These are phyloP conservation scores for Pseudogymnoascus pannorum DNA, from an alignment of 2,329 filamentous ascomycete genomes.

Conservation along the genomic window DNA sequence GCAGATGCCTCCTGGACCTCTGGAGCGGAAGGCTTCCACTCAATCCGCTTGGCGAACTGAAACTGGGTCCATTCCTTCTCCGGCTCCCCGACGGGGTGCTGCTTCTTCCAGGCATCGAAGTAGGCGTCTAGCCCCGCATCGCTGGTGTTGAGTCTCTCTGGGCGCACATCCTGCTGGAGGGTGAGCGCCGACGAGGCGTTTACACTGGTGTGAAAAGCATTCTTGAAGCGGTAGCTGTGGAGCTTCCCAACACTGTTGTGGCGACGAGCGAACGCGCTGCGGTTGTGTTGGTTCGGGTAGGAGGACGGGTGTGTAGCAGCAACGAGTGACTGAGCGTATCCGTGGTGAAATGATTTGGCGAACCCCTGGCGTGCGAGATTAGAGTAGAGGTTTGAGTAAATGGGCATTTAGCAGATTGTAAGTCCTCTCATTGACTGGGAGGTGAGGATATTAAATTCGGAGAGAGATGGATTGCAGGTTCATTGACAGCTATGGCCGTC, in stretches of 20 bases:
- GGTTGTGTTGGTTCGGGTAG: slow-evolving; percentile 64
- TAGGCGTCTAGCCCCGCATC: slow-evolving; percentile 78
- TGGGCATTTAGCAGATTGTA: slow-evolving; percentile 80
- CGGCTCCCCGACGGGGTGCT: slow-evolving; percentile 57
- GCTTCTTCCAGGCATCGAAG: slow-evolving; percentile 81
- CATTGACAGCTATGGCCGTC: slow-evolving; percentile 90
- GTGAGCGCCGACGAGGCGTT: slow-evolving; percentile 33
- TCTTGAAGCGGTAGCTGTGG: slow-evolving; percentile 60
- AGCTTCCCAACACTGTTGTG: slow-evolving; percentile 43
- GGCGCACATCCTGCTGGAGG: slow-evolving; percentile 47
- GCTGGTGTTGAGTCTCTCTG: slow-evolving; percentile 38
- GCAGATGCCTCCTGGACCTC: slow-evolving; percentile 19
- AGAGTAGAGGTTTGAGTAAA: slow-evolving; percentile 61
- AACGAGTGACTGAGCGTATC: slow-evolving; percentile 96
- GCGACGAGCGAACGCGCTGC: slow-evolving; percentile 50
- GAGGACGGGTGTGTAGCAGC: slow-evolving; percentile 83
- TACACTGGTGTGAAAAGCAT: slow-evolving; percentile 58
- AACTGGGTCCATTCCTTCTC: slow-evolving; percentile 88
- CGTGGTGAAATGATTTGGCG: slow-evolving; percentile 93
- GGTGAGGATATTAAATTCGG: slow-evolving; percentile 28
- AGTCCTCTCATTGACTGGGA: slow-evolving; percentile 52
- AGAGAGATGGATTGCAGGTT: slow-evolving; percentile 64
- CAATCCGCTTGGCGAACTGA: slow-evolving; percentile 79
- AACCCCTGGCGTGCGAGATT: slow-evolving; percentile 96
- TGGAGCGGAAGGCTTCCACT: slow-evolving; percentile 63